phyloP scores from a whole-genome alignment of 2,329 filamentous ascomycete species.

The Xylariaceae sp. region DNA sequence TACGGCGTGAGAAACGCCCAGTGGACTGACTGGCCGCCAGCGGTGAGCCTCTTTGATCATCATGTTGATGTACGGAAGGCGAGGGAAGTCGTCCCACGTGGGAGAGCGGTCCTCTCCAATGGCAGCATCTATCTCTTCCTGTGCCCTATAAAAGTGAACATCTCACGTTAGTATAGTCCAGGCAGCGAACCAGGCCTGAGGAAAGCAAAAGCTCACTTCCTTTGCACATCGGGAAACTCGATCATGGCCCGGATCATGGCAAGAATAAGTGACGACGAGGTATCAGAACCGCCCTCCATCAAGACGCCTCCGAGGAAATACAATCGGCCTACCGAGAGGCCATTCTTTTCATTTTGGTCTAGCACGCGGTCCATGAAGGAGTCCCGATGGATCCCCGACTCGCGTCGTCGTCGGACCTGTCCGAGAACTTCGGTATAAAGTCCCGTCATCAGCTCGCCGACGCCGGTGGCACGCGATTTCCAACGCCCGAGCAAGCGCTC shows the following conservation, averaged over 20 bases:
- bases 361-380: conserved; percentile 8
- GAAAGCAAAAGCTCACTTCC: no score
- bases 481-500: conserved; percentile 36
- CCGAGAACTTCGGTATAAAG: conserved; percentile 39
- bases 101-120: conserved; percentile 33
- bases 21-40: conserved; percentile 34
- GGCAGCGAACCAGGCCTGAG: no score
- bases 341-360: conserved; percentile 20
- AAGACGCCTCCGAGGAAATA: conserved; percentile 30
- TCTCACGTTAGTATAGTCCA: no score
- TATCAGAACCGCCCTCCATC: conserved; percentile 33
- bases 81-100: conserved; percentile 30
- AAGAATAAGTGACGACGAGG: conserved; percentile 29
- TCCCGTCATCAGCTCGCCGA: conserved; percentile 34
- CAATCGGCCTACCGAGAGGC: conserved; percentile 27
- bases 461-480: conserved; percentile 29
- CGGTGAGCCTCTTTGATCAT: conserved; percentile 38
- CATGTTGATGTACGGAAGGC: conserved; percentile 36
- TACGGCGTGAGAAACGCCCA: conserved; percentile 30
- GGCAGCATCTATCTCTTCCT: conserved; percentile 35
- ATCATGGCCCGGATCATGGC: conserved; percentile 38
- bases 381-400: conserved; percentile 1
- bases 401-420: conserved; percentile 14
- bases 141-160: conserved; percentile 34
- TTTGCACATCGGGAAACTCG: conserved; percentile 33